These are phyloP conservation scores for Aphanomyces euteiches DNA, from an alignment of 352 stramenopile genomes.

Conservation along the genomic window DNA sequence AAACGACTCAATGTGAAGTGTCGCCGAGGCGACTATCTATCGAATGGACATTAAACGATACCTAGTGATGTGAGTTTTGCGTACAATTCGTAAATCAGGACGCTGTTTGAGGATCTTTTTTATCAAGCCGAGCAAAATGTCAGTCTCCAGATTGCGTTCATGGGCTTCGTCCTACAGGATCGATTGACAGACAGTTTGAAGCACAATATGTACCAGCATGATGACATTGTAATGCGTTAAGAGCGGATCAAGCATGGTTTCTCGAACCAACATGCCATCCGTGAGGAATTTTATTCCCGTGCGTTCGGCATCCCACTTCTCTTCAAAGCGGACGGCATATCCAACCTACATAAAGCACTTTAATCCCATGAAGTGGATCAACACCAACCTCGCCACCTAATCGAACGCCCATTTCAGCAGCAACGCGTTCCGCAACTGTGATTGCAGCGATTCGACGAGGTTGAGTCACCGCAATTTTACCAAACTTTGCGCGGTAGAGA, in stretches of 20 bases:
- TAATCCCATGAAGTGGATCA: not conserved
- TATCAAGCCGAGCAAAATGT: conserved; percentile 91
- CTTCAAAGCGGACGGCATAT: conserved; percentile 99
- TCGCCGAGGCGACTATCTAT: conserved; percentile 70
- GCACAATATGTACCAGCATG: conserved; percentile 55
- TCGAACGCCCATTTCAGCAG: conserved; percentile 94
- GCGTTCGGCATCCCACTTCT: conserved; percentile 70
- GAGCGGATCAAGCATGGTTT: conserved; percentile 84
- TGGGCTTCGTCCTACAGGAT: conserved; percentile 88
- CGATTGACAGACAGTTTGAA: conserved; percentile 11
- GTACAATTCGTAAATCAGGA: conserved; percentile 83
- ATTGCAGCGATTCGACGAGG: conserved; percentile 95
- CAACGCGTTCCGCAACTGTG: conserved; percentile 96
- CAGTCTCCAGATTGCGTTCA: conserved; percentile 91
- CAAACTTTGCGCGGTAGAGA: conserved; percentile 38
- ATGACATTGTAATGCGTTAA: conserved; percentile 76
- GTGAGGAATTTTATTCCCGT: conserved; percentile 99
- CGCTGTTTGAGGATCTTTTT: conserved; percentile 93
- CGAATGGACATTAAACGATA: not conserved
- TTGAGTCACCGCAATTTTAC: conserved; percentile 89
- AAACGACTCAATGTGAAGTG: conserved; percentile 83
- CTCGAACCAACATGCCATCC: conserved; percentile 97
- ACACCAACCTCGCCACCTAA: conserved; percentile 84
- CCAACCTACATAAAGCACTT: conserved; percentile 52
- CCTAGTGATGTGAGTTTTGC: conserved; percentile 21